Base-by-base conservation (phyloP, 805 yeast species). In the Saturnispora sekii region DNA sequence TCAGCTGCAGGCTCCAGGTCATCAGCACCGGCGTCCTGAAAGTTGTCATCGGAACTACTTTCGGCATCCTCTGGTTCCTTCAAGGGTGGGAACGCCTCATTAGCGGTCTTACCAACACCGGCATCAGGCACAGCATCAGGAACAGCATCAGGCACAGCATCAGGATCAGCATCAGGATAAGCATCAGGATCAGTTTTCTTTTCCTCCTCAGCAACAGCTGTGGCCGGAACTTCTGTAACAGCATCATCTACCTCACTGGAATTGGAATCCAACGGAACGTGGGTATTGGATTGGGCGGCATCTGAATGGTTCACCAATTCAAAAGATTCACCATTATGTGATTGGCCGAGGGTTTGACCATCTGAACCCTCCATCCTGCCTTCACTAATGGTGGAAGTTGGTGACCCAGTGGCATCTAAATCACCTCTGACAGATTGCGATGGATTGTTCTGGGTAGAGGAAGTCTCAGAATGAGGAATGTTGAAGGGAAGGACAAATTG, bases 391-490 rank as follows among this genome's bases (percentile, higher is more conserved):
- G 65, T 61, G 2, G 63, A 57, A 9, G 63, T 48, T 35, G 61
- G 69, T 5, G 73, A 67, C 35, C 64, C 60, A 7, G 73, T 62
- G 14, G 59, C 59, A 48, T 75, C 79, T 12, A 70, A 61, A 49
- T 80, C 96, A 50, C 84, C 95, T 48, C 96, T 78, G 7, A 87
- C 95, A 17, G 95, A 84, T 63, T 79, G 76, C 0, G 97, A 89
- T 2, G 97, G 87, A 60, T 90, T 88, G 64, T 89, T 89, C 55
- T 84, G 90, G 31, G 88, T 94, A 37, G 95, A 84, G 0, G 96
- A 87, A 0, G 96, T 84, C 34, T 84, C 76, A 0, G 95, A 84
- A 47, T 81, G 84, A 2, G 94, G 84, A 54, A 93, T 69, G 32
- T 63, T 65, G 58, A 75, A 64, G 46, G 71, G 77, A 47, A 58